Evolutionary conservation across 139 green algal genomes (phyloP), one percentile per base, ranked within the genome.

Genomic region (Chlorella sp.): DNA sequence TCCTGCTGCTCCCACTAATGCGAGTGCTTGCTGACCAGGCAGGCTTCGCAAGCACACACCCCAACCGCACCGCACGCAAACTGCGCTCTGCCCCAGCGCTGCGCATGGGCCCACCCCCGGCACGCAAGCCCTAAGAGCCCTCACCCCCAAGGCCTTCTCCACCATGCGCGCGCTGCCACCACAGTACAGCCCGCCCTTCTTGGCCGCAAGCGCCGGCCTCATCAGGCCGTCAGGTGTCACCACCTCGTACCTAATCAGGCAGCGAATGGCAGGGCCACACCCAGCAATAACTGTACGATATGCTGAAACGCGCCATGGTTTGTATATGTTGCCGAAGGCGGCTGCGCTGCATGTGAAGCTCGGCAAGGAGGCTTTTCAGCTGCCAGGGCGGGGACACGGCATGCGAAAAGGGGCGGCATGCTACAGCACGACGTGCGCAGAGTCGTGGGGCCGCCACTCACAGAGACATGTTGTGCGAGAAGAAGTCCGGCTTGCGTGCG

Each of bases 191-290:
- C 94, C 94, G 2, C 94, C 93, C 55, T 75, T 84, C 32, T 68
- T 75, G 10, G 86, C 87, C 24, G 67, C 72, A 69, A 87, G 79
- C 68, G 81, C 85, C 1, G 94, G 94, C 49, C 86, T 74, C 92
- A 98, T 97, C 29, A 98, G 89, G 3, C 94, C 94, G 31, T 98
- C 93, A 0, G 87, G 62, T 4, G 94, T 98, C 10, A 98, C 94
- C 31, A 98, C 83, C 80, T 98, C 55, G 55, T 64, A 64, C 17
- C 55, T 64, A 29, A 64, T n/a, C n/a, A n/a, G n/a, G n/a, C n/a
- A n/a, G n/a, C n/a, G n/a, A n/a, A n/a, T n/a, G n/a, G n/a, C n/a
- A n/a, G n/a, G n/a, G n/a, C n/a, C n/a, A n/a, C n/a, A n/a, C n/a
- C n/a, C n/a, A n/a, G n/a, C n/a, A n/a, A n/a, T n/a, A n/a, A n/a